phyloP scores from a whole-genome alignment of 495 filamentous ascomycete species.

The Hypomontagnella submonticulosa region DNA sequence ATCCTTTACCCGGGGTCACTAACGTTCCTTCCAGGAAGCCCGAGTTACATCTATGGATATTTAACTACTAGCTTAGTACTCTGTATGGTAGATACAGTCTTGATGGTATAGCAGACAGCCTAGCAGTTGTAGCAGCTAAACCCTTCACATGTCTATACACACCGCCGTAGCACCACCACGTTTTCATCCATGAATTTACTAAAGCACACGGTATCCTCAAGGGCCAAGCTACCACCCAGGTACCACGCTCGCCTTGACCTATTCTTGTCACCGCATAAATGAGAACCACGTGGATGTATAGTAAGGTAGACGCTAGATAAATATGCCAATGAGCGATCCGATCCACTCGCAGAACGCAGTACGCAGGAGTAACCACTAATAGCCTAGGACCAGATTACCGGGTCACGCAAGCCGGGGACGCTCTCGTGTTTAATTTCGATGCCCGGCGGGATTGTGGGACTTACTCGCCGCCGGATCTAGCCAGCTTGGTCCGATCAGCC shows the following conservation, averaged over 20 bases:
- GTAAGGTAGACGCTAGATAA: not conserved
- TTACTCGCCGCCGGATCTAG: slow-evolving; percentile 34
- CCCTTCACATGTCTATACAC: too few relatives aligned
- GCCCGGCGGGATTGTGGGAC: slow-evolving; percentile 34
- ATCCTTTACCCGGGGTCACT: too few relatives aligned
- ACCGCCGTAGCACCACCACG: not conserved
- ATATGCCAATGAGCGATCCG: not conserved
- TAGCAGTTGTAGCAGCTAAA: too few relatives aligned
- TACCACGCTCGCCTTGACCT: not conserved
- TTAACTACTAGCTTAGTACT: too few relatives aligned
- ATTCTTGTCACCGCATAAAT: not conserved
- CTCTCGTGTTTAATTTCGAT: slow-evolving; percentile 12
- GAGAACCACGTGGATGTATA: slow-evolving; percentile 26
- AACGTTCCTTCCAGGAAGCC: too few relatives aligned
- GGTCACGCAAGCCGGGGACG: slow-evolving; percentile 15
- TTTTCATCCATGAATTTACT: not conserved
- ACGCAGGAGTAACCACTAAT: slow-evolving; percentile 19
- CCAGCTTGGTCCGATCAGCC: slow-evolving; percentile 19
- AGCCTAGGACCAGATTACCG: slow-evolving; percentile 31
- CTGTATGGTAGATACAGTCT: not conserved
- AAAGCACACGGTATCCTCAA: not conserved
- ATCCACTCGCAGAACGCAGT: slow-evolving; percentile 7
- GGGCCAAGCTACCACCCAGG: not conserved
- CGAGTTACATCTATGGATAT: too few relatives aligned
- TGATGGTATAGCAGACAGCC: not conserved